Evolutionary conservation across 1,139 yeast genomes (phyloP), one percentile per base, ranked within the genome.

Genomic region (Suhomyces kunorum): DNA sequence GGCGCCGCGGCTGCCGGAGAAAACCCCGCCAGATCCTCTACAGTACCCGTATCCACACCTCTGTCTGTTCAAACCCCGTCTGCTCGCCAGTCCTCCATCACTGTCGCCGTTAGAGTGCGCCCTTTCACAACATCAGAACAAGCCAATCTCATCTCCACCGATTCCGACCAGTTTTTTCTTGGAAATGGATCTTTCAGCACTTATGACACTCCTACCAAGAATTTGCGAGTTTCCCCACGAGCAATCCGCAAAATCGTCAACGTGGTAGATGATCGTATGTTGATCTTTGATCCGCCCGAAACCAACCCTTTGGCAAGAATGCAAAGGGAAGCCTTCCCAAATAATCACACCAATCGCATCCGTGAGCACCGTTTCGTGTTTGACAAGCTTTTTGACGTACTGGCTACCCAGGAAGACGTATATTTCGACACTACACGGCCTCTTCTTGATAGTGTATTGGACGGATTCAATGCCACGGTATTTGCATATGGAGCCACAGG

Each of bases 401-500:
- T 61, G 23, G 66, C 86, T 0, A 48, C 78, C 0, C 96, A 89
- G 55, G 70, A 74, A 14, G 83, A 83, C 7, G 88, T 89, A 0
- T 89, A 81, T 54, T 59, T 68, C 23, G 63, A 65, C 32, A 87
- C 96, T 0, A 80, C 95, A 0, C 68, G 74, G 38, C 92, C 95
- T 0, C 65, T 88, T 33, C 65, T 90, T 7, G 89, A 83, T 46
- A 77, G 84, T 31, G 81, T 88, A 0, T 60, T 90, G 33, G 95
- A 86, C 48, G 97, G 97, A 0, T 87, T 71, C 60, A 88, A 90
- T 60, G 84, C 95, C 6, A 89, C 97, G 0, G 89, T 90, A 0
- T 92, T 92, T 67, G 98, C 98, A 1, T 92, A 92, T 58, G 98
- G 98, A 2, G 96, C 96, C 19, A 89, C 98, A 0, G 98, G 98